Percentiles rank a stretch among this genome's conserved stretches.
phyloP scores from a whole-genome alignment of 2,329 filamentous ascomycete species.

The Samsoniella hepiali region DNA sequence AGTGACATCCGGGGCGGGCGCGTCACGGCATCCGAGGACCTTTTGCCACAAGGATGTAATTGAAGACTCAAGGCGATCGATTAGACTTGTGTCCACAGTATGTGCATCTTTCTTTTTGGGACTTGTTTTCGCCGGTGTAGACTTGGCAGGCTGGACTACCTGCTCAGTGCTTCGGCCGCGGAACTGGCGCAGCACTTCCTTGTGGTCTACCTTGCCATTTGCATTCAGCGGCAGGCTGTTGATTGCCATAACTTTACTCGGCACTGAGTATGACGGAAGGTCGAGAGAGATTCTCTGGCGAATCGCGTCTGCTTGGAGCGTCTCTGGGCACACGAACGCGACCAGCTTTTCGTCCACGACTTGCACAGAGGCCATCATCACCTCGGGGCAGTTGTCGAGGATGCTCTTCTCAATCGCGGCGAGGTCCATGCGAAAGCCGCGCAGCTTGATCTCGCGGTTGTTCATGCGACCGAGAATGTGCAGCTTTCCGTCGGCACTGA shows the following conservation, averaged over 20 bases:
- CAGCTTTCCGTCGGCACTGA: conserved; percentile 1
- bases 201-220: conserved; percentile 21
- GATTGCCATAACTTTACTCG: not conserved
- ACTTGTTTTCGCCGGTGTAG: too few relatives aligned
- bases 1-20: not conserved
- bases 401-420: conserved; percentile 17
- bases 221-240: conserved; percentile 16
- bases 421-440: conserved; percentile 8
- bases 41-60: not conserved
- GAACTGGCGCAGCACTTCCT: not conserved
- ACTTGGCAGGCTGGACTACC: too few relatives aligned
- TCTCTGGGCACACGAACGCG: not conserved
- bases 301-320: not conserved
- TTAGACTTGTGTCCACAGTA: not conserved
- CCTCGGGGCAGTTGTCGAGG: not conserved
- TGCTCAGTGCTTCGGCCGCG: not conserved
- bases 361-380: not conserved
- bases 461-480: conserved; percentile 14
- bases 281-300: conserved; percentile 7
- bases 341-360: conserved; percentile 1
- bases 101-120: not conserved
- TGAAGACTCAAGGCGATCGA: not conserved
- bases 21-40: not conserved
- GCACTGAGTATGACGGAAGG: conserved; percentile 19
- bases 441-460: conserved; percentile 13